phyloP scores from a whole-genome alignment of 208 protist genomes.

The Novymonas esmeraldas region DNA sequence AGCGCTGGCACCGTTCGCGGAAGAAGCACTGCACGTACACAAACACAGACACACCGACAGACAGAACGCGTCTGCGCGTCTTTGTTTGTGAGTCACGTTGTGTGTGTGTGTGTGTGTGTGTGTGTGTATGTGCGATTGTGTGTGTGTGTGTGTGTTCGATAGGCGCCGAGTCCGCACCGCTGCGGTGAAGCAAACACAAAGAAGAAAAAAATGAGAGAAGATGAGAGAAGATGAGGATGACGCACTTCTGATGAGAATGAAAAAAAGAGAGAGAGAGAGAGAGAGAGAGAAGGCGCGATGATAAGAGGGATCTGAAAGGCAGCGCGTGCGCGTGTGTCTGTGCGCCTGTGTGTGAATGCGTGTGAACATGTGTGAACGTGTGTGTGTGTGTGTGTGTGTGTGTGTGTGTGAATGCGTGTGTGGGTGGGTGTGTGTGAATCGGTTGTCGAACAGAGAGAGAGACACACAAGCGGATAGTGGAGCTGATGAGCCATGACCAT shows the following conservation, averaged over 20 bases:
- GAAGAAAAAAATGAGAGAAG: conserved; percentile 14
- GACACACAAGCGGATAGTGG: too few species aligned
- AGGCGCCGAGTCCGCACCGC: not conserved
- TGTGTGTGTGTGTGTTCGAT: not conserved
- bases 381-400: not conserved
- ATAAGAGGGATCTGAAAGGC: not conserved
- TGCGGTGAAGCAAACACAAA: not conserved
- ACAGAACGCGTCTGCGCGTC: too few species aligned
- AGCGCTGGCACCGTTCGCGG: too few species aligned
- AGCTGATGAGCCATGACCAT: too few species aligned
- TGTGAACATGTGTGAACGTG: not conserved
- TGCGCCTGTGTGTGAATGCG: not conserved
- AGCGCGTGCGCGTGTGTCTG: not conserved
- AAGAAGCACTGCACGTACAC: too few species aligned
- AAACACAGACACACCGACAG: too few species aligned
- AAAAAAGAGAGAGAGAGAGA: not conserved
- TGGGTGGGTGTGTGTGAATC: not conserved
- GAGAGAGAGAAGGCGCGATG: not conserved
- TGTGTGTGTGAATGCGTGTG: not conserved
- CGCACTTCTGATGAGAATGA: not conserved
- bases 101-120: not conserved
- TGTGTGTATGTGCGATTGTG: not conserved
- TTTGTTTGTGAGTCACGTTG: not conserved
- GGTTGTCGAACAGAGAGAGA: not conserved
- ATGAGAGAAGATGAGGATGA: not conserved